Evolutionary conservation across 345 rosid genomes (phyloP).

Genomic region (Erysimum cheiranthoides): DNA sequence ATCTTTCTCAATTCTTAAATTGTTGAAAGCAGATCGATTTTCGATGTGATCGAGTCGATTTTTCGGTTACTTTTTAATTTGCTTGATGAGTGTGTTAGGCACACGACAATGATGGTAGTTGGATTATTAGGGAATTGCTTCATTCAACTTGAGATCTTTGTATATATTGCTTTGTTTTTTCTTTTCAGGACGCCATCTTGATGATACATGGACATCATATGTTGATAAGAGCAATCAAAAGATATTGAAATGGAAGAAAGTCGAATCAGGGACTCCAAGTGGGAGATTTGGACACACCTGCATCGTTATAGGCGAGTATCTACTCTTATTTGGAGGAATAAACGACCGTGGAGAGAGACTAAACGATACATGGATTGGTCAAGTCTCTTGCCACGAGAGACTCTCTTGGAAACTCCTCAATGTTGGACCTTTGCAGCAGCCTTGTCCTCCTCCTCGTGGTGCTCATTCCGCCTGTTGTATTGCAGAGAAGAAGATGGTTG

Average conservation of each 20-base stretch:
- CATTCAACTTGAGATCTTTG: slow-evolving; percentile 23
- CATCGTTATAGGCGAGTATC: slow-evolving; percentile 56
- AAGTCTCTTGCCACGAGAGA: slow-evolving; percentile 54
- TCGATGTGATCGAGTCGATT: not conserved
- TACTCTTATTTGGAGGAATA: slow-evolving; percentile 91
- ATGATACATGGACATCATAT: slow-evolving; percentile 89
- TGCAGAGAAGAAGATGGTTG: slow-evolving; percentile 70
- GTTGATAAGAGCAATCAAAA: slow-evolving; percentile 58
- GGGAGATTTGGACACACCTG: slow-evolving; percentile 97
- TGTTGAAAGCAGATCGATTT: not conserved
- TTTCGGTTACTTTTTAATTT: slow-evolving; percentile 1
- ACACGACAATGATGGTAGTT: slow-evolving; percentile 35
- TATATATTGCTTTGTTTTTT: slow-evolving; percentile 7
- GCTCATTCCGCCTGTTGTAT: slow-evolving; percentile 91
- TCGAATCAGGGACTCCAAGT: slow-evolving; percentile 71
- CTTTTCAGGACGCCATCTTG: slow-evolving; percentile 83
- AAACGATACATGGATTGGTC: slow-evolving; percentile 88
- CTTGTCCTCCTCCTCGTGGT: slow-evolving; percentile 83
- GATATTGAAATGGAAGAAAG: slow-evolving; percentile 67
- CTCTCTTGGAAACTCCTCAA: slow-evolving; percentile 73
- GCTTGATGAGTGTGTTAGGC: slow-evolving; percentile 38
- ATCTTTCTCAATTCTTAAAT: slow-evolving; percentile 3
- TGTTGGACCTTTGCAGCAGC: slow-evolving; percentile 47
- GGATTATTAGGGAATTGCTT: not conserved
- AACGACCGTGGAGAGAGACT: slow-evolving; percentile 83